These are phyloP conservation scores for Cichorium intybus DNA, from an alignment of 140 eudicot genomes.

Conservation along the genomic window DNA sequence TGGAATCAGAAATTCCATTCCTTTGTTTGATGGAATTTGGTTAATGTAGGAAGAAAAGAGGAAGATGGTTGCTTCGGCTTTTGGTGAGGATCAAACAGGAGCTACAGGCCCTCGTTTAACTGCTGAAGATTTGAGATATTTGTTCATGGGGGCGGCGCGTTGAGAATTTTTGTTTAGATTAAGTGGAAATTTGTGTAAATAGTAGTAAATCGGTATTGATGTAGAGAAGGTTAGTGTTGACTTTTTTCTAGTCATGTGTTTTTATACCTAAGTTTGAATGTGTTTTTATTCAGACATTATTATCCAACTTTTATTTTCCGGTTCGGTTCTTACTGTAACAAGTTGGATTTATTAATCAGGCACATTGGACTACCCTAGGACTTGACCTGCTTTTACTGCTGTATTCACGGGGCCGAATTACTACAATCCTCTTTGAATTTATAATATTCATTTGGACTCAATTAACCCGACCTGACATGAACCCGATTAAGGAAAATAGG, in stretches of 20 bases:
- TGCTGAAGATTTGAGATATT: slow-evolving; percentile 55
- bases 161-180: slow-evolving; percentile 38
- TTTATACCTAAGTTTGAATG: slow-evolving; percentile 4
- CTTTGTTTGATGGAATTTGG: background rate
- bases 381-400: too few relatives aligned
- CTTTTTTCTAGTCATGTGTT: background rate
- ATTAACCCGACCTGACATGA: too few relatives aligned
- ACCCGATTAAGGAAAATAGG: too few relatives aligned
- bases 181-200: slow-evolving; percentile 34
- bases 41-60: slow-evolving; percentile 72
- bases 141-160: slow-evolving; percentile 43
- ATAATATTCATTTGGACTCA: too few relatives aligned
- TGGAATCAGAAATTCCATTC: background rate
- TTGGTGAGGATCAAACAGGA: slow-evolving; percentile 74
- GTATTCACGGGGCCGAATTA: too few relatives aligned
- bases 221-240: slow-evolving; percentile 25
- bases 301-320: background rate
- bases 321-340: background rate
- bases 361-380: too few relatives aligned
- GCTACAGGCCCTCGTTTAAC: slow-evolving; percentile 54
- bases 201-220: slow-evolving; percentile 14
- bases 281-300: background rate
- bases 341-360: too few relatives aligned
- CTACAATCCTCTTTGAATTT: too few relatives aligned
- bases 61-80: slow-evolving; percentile 89